phyloP scores from a whole-genome alignment of 768 basidiomycete genomes.

The Leucocoprinus birnbaumii region DNA sequence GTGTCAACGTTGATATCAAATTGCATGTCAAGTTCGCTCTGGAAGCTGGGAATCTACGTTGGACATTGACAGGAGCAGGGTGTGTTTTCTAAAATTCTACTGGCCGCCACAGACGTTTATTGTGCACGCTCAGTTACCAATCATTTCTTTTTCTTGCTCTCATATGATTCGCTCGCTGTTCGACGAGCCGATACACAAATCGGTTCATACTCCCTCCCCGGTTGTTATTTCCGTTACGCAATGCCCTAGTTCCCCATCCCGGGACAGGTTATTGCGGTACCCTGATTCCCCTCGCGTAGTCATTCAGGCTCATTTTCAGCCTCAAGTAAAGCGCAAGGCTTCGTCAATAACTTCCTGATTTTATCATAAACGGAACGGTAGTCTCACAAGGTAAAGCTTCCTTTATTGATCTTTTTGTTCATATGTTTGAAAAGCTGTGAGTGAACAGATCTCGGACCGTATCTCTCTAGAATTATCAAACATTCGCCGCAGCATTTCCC shows the following conservation, averaged over 20 bases:
- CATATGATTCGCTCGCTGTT: not conserved
- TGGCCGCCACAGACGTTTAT: not conserved
- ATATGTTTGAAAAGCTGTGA: too few species aligned
- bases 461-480: not conserved
- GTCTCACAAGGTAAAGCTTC: too few species aligned
- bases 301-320: too few species aligned
- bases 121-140: not conserved
- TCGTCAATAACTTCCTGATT: not conserved
- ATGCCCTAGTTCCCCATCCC: too few species aligned
- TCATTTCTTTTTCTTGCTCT: not conserved
- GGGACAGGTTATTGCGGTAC: too few species aligned
- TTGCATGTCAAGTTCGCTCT: too few species aligned
- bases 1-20: too few species aligned
- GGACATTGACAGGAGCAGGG: too few species aligned
- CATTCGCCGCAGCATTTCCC: slow-evolving; percentile 4
- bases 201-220: not conserved
- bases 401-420: not conserved
- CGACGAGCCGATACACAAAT: not conserved
- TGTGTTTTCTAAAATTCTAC: too few species aligned
- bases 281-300: too few species aligned
- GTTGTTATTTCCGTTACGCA: not conserved
- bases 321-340: not conserved
- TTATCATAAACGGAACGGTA: not conserved
- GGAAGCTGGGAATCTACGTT: too few species aligned
- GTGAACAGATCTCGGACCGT: not conserved